Base-by-base conservation (phyloP, 257 asterid genomes). In the Echium plantagineum region DNA sequence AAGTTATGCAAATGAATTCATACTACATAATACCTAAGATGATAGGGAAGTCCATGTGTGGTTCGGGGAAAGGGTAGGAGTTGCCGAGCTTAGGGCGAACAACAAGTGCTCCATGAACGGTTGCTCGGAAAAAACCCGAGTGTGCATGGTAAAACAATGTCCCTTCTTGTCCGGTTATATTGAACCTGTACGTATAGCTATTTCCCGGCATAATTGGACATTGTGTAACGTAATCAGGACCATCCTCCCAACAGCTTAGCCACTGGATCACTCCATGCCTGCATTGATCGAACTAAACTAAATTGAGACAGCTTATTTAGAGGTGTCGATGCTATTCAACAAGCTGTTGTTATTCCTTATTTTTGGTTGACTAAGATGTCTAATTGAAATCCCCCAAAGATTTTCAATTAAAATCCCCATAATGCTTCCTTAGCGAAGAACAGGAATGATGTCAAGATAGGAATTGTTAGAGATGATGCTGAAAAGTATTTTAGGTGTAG, bases 141-240 rank as follows among this genome's bases (percentile, higher is more conserved):
- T 86, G 95, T 15, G 93, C 93, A 26, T 86, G 95, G 93, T 93
- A 86, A 91, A 91, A 86, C 4, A 86, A 89, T 2, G 95, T 86
- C 8, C 95, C 95, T 24, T 79, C 95, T 56, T 85, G 94, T 0
- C 76, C 16, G 5, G 84, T 77, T 38, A 83, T 12, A 22, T 49
- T 83, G 64, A 85, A 86, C 58, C 64, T 67, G 66, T 86, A 83
- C 3, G 87, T 81, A 66, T 83, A 86, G 17, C 81, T 78, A 1
- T 66, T 66, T 3, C 93, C 93, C 4, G 93, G 89, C 21, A 61
- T 78, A 53, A 86, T 81, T 6, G 93, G 89, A 52, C 95, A 86
- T 31, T 86, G 93, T 21, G 93, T 86, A 9, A 67, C 64, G 16
- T 30, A 83, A 18, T 59, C 87, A 0, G 93, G 93, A 18, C 95